phyloP scores from a whole-genome alignment of 176 grass and related monocot species.

The Triticum dicoccoides region DNA sequence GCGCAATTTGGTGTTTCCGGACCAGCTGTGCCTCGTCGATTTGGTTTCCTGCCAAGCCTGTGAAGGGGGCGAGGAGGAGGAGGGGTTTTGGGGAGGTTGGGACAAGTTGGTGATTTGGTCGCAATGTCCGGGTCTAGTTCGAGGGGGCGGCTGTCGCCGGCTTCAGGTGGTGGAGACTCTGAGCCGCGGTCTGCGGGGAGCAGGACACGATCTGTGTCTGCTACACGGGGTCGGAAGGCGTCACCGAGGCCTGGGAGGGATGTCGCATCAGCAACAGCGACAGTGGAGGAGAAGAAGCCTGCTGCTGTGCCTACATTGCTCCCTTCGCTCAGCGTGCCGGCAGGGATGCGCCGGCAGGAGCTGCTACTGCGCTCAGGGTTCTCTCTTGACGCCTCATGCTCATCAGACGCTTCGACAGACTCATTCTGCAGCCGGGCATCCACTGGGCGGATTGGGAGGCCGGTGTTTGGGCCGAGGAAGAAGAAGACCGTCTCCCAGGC shows the following conservation, averaged over 20 bases:
- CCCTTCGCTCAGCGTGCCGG: constrained; percentile 44
- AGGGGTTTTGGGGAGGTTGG: neutral
- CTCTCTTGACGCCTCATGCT: constrained; percentile 90
- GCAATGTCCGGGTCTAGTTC: constrained; percentile 46
- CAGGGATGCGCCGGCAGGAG: constrained; percentile 63
- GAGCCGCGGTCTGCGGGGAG: constrained; percentile 37
- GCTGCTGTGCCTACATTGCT: constrained; percentile 38
- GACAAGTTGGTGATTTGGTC: neutral
- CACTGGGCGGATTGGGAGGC: constrained; percentile 74
- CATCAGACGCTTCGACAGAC: constrained; percentile 80
- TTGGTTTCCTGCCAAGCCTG: constrained; percentile 8
- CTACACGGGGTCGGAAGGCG: constrained; percentile 48
- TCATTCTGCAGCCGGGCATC: constrained; percentile 98
- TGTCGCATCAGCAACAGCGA: neutral
- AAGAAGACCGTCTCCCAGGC: constrained; percentile 43
- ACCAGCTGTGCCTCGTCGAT: constrained; percentile 27
- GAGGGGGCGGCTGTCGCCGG: constrained; percentile 42
- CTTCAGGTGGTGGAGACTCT: constrained; percentile 34
- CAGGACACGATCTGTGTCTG: constrained; percentile 51
- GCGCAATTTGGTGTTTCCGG: neutral
- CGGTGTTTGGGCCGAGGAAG: constrained; percentile 38
- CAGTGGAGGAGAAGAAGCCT: constrained; percentile 37
- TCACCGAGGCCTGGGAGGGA: constrained; percentile 49
- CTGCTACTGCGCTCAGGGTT: constrained; percentile 75
- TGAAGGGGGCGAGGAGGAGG: neutral